A percentile compares a stretch with the other conserved stretches of the same genome.
phyloP scores from a whole-genome alignment of 306 rosid genomes.

The Purshia tridentata region DNA sequence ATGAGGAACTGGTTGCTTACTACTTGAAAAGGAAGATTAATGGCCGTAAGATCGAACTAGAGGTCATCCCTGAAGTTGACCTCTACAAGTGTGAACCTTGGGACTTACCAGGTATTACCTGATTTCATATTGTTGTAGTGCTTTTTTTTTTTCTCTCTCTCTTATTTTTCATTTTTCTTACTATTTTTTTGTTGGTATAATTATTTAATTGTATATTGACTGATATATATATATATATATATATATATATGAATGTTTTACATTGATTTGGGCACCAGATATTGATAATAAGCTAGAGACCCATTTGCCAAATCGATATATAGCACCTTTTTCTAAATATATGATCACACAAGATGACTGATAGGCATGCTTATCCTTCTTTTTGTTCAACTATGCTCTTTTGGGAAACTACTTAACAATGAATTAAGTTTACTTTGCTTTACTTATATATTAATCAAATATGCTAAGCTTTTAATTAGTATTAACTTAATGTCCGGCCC shows the following conservation, averaged over 20 bases:
- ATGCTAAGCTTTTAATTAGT: conserved; percentile 29
- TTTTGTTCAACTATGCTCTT: conserved; percentile 18
- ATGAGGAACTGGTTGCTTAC: conserved; percentile 89
- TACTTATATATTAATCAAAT: conserved; percentile 33
- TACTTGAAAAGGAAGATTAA: conserved; percentile 92
- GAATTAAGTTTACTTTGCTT: neutral
- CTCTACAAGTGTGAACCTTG: conserved; percentile 97
- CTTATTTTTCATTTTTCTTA: neutral
- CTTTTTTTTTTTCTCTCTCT: neutral
- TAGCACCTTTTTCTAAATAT: conserved; percentile 24
- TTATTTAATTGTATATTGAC: neutral
- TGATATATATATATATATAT: too few relatives aligned
- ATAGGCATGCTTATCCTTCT: conserved; percentile 8
- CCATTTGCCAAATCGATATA: too few relatives aligned
- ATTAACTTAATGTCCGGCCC: conserved; percentile 18
- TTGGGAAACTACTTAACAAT: neutral
- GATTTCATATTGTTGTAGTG: neutral
- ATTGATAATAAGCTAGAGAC: too few relatives aligned
- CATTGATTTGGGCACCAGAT: neutral
- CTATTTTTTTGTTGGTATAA: neutral
- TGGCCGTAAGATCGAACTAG: conserved; percentile 73
- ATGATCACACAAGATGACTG: conserved; percentile 1
- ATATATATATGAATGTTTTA: neutral
- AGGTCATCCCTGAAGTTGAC: conserved; percentile 95
- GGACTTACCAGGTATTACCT: conserved; percentile 79